Evolutionary conservation across 768 basidiomycete genomes (phyloP).

Genomic region (Thelephora aurantiotincta): DNA sequence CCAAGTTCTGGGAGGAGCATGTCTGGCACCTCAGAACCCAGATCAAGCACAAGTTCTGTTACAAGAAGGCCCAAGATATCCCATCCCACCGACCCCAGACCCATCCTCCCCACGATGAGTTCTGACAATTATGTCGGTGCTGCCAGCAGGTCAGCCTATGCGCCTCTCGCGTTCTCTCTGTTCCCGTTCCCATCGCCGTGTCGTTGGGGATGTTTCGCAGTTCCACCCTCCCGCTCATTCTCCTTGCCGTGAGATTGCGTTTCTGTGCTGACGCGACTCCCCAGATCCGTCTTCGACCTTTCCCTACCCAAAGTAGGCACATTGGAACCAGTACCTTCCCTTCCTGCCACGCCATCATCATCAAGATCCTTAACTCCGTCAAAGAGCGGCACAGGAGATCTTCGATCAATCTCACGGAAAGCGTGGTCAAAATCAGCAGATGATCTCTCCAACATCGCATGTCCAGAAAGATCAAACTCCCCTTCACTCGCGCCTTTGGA

Average conservation of each 20-base stretch:
- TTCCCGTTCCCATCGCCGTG: background rate
- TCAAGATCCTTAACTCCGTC: conserved; percentile 2
- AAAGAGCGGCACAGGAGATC: conserved; percentile 39
- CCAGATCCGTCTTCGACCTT: conserved; percentile 55
- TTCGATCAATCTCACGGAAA: conserved; percentile 54
- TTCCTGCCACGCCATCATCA: conserved; percentile 17
- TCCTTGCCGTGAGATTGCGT: too few species aligned
- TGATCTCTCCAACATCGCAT: conserved; percentile 46
- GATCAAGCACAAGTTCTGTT: conserved; percentile 31
- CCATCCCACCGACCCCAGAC: conserved; percentile 70
- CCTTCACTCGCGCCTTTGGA: conserved; percentile 24
- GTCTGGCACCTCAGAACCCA: conserved; percentile 27
- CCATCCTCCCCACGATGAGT: conserved; percentile 36
- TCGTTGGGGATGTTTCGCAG: too few species aligned
- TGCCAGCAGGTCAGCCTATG: conserved; percentile 1
- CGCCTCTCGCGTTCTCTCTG: background rate
- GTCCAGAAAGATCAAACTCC: conserved; percentile 10
- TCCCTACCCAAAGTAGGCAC: conserved; percentile 29
- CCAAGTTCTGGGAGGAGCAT: conserved; percentile 37
- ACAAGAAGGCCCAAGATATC: conserved; percentile 67
- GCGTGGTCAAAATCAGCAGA: conserved; percentile 74
- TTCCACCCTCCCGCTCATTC: too few species aligned
- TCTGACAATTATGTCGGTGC: conserved; percentile 18
- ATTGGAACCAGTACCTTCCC: conserved; percentile 17
- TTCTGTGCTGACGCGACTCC: background rate